These are phyloP conservation scores for Phascolomyces articulosus DNA, from an alignment of 371 early-diverging fungal species.

Conservation along the genomic window DNA sequence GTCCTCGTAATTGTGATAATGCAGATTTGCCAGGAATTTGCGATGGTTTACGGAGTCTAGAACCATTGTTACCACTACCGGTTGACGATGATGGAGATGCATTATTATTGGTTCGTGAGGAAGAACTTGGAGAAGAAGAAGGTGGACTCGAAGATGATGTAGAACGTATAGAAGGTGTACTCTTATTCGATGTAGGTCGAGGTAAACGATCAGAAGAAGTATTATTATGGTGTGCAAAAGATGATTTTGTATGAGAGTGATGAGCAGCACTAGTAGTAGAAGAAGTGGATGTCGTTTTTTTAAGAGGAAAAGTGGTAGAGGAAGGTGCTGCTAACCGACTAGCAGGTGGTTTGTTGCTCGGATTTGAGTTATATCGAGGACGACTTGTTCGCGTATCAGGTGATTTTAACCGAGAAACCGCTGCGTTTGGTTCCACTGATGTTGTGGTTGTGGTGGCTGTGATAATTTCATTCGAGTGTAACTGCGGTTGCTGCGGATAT, in stretches of 20 bases:
- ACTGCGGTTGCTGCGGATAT: not conserved
- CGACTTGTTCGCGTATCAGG: slow-evolving; percentile 1
- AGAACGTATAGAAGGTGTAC: slow-evolving; percentile 6
- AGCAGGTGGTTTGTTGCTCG: slow-evolving; percentile 1
- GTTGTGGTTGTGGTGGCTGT: not conserved
- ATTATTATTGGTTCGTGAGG: slow-evolving; percentile 1
- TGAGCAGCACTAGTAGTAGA: not conserved
- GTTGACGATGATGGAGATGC: slow-evolving; percentile 1
- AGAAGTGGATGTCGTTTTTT: not conserved
- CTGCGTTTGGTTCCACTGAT: not conserved
- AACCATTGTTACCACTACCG: slow-evolving; percentile 2
- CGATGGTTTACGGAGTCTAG: slow-evolving; percentile 20
- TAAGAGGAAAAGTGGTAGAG: not conserved
- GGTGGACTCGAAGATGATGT: slow-evolving; percentile 7
- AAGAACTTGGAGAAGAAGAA: not conserved
- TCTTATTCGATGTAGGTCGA: slow-evolving; percentile 9
- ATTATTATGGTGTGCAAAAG: not conserved
- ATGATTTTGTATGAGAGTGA: not conserved
- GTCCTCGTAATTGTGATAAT: not conserved
- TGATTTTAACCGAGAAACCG: not conserved
- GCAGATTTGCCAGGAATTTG: slow-evolving; percentile 9
- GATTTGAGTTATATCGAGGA: slow-evolving; percentile 16
- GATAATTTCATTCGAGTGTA: too few relatives aligned
- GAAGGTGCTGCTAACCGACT: not conserved
- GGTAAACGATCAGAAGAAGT: slow-evolving; percentile 6